Conservation (phyloP, 257 asterid species). For the Solanum piurae region DNA sequence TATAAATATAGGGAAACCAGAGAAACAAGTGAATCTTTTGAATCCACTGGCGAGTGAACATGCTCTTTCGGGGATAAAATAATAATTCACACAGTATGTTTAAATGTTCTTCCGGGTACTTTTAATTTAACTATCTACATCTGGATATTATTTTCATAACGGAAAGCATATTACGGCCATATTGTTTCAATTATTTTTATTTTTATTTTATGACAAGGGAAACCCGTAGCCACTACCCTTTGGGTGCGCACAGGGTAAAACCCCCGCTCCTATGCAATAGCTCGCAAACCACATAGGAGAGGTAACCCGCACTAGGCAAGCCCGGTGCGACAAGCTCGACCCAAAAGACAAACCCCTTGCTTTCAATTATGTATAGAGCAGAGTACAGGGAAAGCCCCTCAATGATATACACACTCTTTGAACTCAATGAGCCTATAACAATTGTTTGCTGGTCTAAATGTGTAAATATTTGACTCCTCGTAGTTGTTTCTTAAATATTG, state of each 20-base stretch:
- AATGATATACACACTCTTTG: background rate
- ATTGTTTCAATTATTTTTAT: background rate
- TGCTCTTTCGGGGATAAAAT: background rate
- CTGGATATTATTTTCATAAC: background rate
- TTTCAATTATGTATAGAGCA: background rate
- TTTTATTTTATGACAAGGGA: too few species aligned
- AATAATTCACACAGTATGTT: background rate
- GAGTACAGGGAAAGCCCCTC: background rate
- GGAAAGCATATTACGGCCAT: background rate
- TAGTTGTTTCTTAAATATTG: background rate
- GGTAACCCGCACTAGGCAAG: too few species aligned
- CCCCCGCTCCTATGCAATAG: too few species aligned
- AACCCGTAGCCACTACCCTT: too few species aligned
- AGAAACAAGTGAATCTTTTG: background rate
- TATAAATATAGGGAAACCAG: background rate
- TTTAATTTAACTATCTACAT: background rate
- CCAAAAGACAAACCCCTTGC: too few species aligned
- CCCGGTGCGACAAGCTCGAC: too few species aligned
- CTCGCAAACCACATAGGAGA: too few species aligned
- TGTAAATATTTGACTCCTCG: background rate
- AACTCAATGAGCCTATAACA: background rate
- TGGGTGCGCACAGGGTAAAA: too few species aligned
- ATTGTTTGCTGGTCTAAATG: background rate
- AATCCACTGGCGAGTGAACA: background rate
- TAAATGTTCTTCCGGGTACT: background rate